Percentiles rank a stretch among this genome's conserved stretches.
These are phyloP conservation scores for Cupressus sempervirens DNA, from an alignment of 75 land plant species.

Conservation along the genomic window DNA sequence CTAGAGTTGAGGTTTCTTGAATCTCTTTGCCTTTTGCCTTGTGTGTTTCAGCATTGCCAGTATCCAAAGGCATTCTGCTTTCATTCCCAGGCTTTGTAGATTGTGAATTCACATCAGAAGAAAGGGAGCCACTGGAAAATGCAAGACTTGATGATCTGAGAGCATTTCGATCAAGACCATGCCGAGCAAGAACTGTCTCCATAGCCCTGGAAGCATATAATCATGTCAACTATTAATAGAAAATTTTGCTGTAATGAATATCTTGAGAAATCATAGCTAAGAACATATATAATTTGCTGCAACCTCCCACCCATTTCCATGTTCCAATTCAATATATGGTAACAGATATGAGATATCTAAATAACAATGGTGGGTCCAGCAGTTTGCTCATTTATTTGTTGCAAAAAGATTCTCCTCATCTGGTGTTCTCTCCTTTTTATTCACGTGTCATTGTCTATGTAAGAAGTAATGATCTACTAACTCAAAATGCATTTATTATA, in stretches of 20 bases:
- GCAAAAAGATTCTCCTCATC: too few species aligned
- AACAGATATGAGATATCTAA: neutral
- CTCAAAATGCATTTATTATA: too few species aligned
- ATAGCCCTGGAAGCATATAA: slow-evolving; percentile 47
- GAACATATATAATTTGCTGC: neutral
- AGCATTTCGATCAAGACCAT: slow-evolving; percentile 64
- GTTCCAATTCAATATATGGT: neutral
- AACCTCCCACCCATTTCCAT: neutral
- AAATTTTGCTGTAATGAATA: neutral
- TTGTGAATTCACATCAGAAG: slow-evolving; percentile 25
- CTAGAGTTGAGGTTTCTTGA: neutral
- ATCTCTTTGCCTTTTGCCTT: neutral
- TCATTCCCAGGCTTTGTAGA: slow-evolving; percentile 11
- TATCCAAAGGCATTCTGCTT: slow-evolving; percentile 12
- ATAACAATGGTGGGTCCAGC: neutral
- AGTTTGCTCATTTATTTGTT: neutral
- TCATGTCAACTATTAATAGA: neutral
- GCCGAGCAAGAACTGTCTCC: slow-evolving; percentile 72
- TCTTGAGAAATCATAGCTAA: neutral
- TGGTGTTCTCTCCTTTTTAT: too few species aligned
- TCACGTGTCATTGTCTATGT: too few species aligned
- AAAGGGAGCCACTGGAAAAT: slow-evolving; percentile 28
- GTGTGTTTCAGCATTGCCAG: neutral
- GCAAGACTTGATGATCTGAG: slow-evolving; percentile 50
- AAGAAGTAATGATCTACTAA: too few species aligned